Conservation (phyloP, 228 moss, liverwort and hornwort species). For the Sphagnum fallax region DNA sequence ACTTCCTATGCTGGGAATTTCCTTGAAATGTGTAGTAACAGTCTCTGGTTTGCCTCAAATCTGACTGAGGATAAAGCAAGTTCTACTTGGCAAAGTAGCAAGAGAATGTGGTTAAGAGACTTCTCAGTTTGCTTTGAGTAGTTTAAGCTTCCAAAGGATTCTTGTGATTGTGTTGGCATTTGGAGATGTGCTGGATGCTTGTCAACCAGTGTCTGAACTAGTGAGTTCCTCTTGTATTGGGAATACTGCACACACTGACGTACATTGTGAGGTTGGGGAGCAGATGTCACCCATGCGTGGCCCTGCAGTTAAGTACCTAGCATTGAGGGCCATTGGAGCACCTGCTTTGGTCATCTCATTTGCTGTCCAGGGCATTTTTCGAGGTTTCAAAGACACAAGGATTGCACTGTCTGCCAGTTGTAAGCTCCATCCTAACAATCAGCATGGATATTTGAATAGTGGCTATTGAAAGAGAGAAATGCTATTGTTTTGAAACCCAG, state of each 20-base stretch:
- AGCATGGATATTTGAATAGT: conserved; percentile 1
- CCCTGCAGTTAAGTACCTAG: conserved; percentile 45
- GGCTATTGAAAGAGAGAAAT: not conserved
- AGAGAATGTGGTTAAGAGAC: too few relatives aligned
- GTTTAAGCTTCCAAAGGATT: too few relatives aligned
- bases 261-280: conserved; percentile 4
- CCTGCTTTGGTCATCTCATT: conserved; percentile 59
- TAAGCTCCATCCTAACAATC: conserved; percentile 8
- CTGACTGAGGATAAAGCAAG: too few relatives aligned
- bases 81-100: too few relatives aligned
- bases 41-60: too few relatives aligned
- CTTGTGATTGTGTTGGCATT: too few relatives aligned
- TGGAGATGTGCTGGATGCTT: too few relatives aligned
- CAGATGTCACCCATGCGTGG: conserved; percentile 56
- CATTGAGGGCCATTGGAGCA: conserved; percentile 44
- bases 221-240: not conserved
- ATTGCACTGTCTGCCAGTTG: conserved; percentile 50
- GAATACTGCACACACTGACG: not conserved
- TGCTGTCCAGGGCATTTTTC: conserved; percentile 53
- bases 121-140: too few relatives aligned
- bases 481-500: not conserved
- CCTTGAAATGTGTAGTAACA: too few relatives aligned
- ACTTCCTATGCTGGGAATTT: too few relatives aligned
- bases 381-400: conserved; percentile 59
- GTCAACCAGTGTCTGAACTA: too few relatives aligned